Evolutionary conservation across 805 yeast species (phyloP).

Genomic region (Starmerella apicola): DNA sequence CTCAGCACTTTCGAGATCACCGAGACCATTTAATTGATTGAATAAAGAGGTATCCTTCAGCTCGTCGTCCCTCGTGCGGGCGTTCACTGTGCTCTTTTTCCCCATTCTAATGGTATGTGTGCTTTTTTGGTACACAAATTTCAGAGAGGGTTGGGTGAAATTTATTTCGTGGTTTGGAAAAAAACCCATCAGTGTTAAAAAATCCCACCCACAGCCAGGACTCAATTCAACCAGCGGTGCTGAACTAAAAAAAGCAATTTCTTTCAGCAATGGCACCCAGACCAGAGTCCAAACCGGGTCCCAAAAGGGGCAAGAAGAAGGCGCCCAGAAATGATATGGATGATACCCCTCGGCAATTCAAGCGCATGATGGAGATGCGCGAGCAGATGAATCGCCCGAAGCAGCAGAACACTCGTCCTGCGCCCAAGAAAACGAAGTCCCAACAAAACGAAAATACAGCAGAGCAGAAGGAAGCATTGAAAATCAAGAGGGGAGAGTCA

Average conservation of each 20-base stretch:
- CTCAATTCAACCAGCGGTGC: too few species aligned
- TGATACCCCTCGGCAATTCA: constrained; percentile 28
- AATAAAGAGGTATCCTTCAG: constrained; percentile 4
- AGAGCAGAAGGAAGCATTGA: constrained; percentile 1
- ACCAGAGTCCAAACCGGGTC: too few species aligned
- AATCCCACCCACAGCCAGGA: too few species aligned
- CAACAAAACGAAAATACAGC: constrained; percentile 14
- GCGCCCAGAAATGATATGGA: constrained; percentile 19
- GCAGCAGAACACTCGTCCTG: neutral
- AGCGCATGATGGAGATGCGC: constrained; percentile 23
- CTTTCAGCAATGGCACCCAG: neutral
- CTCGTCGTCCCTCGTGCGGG: constrained; percentile 12
- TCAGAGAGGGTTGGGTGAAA: too few species aligned
- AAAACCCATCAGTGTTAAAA: too few species aligned
- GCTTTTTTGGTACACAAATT: too few species aligned
- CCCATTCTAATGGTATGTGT: constrained; percentile 11
- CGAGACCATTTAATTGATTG: constrained; percentile 9
- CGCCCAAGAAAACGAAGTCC: constrained; percentile 1
- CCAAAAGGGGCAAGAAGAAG: neutral
- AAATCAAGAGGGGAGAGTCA: constrained; percentile 27
- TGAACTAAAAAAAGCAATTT: too few species aligned
- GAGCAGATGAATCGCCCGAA: constrained; percentile 4
- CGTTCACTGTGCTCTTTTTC: constrained; percentile 8
- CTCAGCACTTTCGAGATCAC: constrained; percentile 27
- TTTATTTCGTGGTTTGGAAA: too few species aligned